A percentile compares a stretch with the other conserved stretches of the same genome.
Conservation (phyloP, 257 asterid species). For the Parsonsia alboflavescens region DNA sequence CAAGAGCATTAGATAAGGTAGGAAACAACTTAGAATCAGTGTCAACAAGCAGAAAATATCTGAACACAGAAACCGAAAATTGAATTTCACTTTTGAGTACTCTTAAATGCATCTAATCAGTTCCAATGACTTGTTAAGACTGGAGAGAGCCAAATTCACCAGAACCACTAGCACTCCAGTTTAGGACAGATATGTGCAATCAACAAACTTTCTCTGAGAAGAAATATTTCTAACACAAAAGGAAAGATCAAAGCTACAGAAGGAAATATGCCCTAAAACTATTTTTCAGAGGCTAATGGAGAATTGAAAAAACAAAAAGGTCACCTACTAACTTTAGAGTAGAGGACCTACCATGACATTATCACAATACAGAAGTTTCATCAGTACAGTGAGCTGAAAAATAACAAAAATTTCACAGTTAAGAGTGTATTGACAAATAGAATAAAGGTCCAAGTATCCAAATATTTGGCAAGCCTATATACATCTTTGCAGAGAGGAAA, state of each 20-base stretch:
- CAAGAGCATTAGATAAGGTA: not conserved
- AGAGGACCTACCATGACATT: conserved; percentile 70
- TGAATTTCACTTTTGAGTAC: too few relatives aligned
- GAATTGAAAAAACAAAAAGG: not conserved
- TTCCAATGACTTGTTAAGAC: not conserved
- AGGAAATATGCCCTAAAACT: not conserved
- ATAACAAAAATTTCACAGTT: conserved; percentile 19
- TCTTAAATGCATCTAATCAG: not conserved
- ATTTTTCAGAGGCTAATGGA: not conserved
- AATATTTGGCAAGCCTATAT: not conserved
- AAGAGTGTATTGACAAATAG: conserved; percentile 21
- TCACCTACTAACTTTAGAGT: not conserved
- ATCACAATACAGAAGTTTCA: conserved; percentile 88
- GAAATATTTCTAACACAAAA: not conserved
- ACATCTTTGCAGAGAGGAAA: not conserved
- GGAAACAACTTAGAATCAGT: not conserved
- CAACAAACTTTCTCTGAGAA: not conserved
- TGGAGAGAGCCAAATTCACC: not conserved
- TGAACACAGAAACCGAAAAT: not conserved
- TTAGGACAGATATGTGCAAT: not conserved
- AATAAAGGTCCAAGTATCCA: not conserved
- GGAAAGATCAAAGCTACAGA: not conserved
- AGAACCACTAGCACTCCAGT: not conserved
- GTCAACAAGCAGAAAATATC: not conserved
- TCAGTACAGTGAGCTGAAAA: conserved; percentile 81